Conservation (phyloP, 2,329 filamentous ascomycete genomes). For the Sodiomyces alkalinus region DNA sequence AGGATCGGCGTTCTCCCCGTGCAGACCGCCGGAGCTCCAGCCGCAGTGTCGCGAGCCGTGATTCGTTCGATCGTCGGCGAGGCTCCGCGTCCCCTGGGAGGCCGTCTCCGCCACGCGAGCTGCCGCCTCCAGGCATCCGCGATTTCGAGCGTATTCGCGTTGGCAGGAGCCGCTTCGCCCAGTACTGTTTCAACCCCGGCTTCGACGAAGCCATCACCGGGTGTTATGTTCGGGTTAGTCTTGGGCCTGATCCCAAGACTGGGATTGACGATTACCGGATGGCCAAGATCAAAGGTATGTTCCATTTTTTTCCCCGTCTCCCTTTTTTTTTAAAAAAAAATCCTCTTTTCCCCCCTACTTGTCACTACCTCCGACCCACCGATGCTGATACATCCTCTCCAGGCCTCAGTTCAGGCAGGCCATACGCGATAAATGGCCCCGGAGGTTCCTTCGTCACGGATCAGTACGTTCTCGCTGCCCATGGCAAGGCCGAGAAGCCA, state of each 20-base stretch:
- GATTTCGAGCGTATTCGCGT: constrained; percentile 77
- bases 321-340: no score
- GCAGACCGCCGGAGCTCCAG: constrained; percentile 18
- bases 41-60: constrained; percentile 12
- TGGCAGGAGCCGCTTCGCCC: constrained; percentile 71
- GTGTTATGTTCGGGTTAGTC: constrained; percentile 72
- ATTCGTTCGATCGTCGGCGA: constrained; percentile 47
- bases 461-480: constrained; percentile 66
- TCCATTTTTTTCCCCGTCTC: not conserved
- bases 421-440: constrained; percentile 70
- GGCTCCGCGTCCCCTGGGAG: constrained; percentile 41
- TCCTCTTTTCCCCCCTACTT: no score
- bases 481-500: constrained; percentile 69
- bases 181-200: constrained; percentile 84
- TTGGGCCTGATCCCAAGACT: constrained; percentile 61
- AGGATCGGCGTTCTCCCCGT: constrained; percentile 29
- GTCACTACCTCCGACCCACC: not conserved
- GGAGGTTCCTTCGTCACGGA: constrained; percentile 71
- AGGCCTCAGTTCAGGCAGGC: constrained; percentile 66
- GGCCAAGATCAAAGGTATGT: constrained; percentile 67
- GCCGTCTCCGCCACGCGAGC: constrained; percentile 51
- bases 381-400: constrained; percentile 13
- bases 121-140: constrained; percentile 57
- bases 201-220: constrained; percentile 72
- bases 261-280: constrained; percentile 74